Base-by-base conservation (phyloP, 192 early-diverging fungal genomes). In the Gigaspora rosea region DNA sequence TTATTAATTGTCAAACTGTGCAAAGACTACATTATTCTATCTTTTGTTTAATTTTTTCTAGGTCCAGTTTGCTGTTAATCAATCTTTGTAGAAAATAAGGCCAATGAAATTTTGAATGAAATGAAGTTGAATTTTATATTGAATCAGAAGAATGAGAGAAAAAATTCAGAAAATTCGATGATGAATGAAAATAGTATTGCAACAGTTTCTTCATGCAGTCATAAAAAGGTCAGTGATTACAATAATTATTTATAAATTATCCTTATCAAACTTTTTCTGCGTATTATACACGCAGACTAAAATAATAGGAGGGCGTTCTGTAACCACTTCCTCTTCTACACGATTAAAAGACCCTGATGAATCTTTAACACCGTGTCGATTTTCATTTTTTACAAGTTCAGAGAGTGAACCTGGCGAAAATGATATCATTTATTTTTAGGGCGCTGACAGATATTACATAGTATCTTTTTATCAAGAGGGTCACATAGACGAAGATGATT, bases 241-340 rank as follows among this genome's bases (percentile, higher is more conserved):
- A 61, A 61, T 61, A 61, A 61, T 61, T 61, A 20, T 61, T 9
- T 27, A 27, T 61, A 61, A 27, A 61, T 18, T 61, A 32, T 61
- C 58, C 58, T 61, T 61, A 4, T 61, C 22, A 20, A 32, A 61
- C 15, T 32, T 27, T 27, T 54, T 54, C 52, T 54, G 36, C 5
- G 52, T 54, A 18, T n/a, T 27, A 61, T 32, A 9, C 22, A 18
- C 10, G 20, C 58, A 61, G 20, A 27, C 22, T 61, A 61, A 61
- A 32, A 61, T 2, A 9, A 61, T 20, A 41, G 5, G 36, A 3
- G 5, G 36, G 36, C 36, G 36, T 41, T 41, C 36, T 41, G 5
- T 41, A 41, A 5, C 36, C 36, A 41, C 36, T 41, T 41, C 36
- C 36, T 41, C 36, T 41, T 41, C 36, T 41, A 41, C 36, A 41